Evolutionary conservation across 2,329 filamentous ascomycete genomes (phyloP), one percentile per base, ranked within the genome.

Genomic region (Fusarium sp.): DNA sequence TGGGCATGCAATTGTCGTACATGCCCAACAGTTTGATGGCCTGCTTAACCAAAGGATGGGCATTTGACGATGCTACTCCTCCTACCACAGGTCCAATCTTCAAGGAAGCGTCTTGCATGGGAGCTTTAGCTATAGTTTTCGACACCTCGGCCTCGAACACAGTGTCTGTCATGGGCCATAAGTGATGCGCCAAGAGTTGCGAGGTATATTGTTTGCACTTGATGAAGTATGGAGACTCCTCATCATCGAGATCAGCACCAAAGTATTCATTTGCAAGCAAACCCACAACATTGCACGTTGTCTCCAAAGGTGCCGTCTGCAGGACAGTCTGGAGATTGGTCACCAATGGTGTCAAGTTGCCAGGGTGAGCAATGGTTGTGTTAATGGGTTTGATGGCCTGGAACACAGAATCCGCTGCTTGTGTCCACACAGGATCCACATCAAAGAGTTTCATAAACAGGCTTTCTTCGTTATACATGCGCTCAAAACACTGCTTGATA

Each of bases 1-100:
- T 89, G 1, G 86, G 86, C 86, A 89, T 88, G 38, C 85, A 84
- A 65, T 86, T 85, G 66, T 90, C 88, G 70, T 89, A 90, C 83
- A 88, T 83, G 57, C 83, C 79, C 10, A 90, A 76, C 20, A 90
- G 78, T 65, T 87, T 85, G 11, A 89, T 78, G 1, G 88, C 87
- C 28, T 81, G 82, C 69, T 85, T 88, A 8, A 88, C 85, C 3
- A 86, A 79, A 1, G 86, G 85, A 65, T 86, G 85, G 0, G 86
- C 85, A 66, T 87, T 88, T 3, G 86, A 87, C 3, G 85, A 84
- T 2, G 84, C 80, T 2, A 83, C 77, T 12, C 82, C 83, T 23
- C 82, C 80, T 3, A 82, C 76, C 3, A 83, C 82, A 0, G 83
- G 82, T 0, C 78, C 77, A n/a, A 87, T 84, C 59, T 83, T 84